These are phyloP conservation scores for Populus tremula DNA, from an alignment of 345 rosid genomes.

Conservation along the genomic window DNA sequence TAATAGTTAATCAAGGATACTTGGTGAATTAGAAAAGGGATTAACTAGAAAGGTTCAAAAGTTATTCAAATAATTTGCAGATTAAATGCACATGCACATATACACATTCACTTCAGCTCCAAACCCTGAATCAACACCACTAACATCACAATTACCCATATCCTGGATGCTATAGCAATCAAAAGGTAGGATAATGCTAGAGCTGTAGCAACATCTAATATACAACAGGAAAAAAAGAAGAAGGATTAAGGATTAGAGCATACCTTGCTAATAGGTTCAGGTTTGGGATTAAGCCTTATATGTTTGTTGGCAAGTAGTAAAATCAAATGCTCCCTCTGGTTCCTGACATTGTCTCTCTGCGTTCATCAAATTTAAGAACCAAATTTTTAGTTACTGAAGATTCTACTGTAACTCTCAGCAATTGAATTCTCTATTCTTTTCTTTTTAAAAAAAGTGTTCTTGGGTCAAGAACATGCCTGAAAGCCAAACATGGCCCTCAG, in stretches of 20 bases:
- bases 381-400: constrained; percentile 12
- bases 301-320: constrained; percentile 82
- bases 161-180: neutral
- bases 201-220: too few relatives aligned
- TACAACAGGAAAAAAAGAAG: neutral
- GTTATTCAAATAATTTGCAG: neutral
- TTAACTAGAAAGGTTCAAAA: neutral
- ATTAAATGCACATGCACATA: neutral
- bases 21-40: neutral
- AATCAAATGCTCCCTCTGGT: constrained; percentile 94
- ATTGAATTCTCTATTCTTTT: neutral
- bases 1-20: too few relatives aligned
- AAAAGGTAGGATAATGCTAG: neutral
- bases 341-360: constrained; percentile 93
- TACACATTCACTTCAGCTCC: neutral
- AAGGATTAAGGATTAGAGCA: constrained; percentile 3
- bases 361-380: constrained; percentile 22
- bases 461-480: constrained; percentile 57
- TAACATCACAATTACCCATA: neutral
- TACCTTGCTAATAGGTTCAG: constrained; percentile 93
- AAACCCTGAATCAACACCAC: neutral
- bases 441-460: neutral
- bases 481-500: constrained; percentile 95
- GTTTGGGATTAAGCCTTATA: constrained; percentile 75
- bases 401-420: constrained; percentile 1